These are phyloP conservation scores for Colletotrichum somersetense DNA, from an alignment of 2,329 filamentous ascomycete genomes.

Conservation along the genomic window DNA sequence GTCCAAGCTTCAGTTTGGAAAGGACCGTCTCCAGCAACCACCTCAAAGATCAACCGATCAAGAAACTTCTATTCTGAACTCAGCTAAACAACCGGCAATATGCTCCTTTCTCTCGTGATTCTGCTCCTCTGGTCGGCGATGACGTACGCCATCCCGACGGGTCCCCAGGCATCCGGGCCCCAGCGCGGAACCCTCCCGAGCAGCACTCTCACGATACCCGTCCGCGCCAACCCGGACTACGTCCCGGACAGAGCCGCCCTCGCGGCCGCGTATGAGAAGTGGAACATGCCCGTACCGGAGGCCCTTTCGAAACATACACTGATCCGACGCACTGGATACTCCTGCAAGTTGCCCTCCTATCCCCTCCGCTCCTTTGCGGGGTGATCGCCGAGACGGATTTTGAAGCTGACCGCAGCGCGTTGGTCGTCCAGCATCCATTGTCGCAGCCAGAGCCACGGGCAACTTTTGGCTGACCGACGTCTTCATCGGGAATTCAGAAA, in stretches of 20 bases:
- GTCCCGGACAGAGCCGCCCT: slow-evolving; percentile 31
- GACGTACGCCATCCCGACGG: slow-evolving; percentile 19
- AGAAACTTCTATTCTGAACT: background rate
- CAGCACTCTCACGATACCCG: slow-evolving; percentile 22
- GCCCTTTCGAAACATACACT: slow-evolving; percentile 25
- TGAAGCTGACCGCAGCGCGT: background rate
- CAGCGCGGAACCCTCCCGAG: slow-evolving; percentile 7
- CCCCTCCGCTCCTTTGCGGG: background rate
- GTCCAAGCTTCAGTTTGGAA: background rate
- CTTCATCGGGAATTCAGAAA: slow-evolving; percentile 21
- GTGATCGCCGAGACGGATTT: too few relatives aligned
- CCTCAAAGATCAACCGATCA: background rate
- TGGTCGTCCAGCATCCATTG: slow-evolving; percentile 10
- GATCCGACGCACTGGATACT: slow-evolving; percentile 29
- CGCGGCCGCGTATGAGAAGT: slow-evolving; percentile 31
- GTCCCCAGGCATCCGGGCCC: background rate
- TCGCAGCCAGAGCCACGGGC: slow-evolving; percentile 15
- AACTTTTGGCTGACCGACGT: slow-evolving; percentile 35
- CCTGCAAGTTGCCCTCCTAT: background rate
- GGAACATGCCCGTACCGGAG: slow-evolving; percentile 35
- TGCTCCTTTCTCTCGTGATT: slow-evolving; percentile 1
- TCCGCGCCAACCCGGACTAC: slow-evolving; percentile 29
- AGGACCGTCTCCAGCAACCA: background rate
- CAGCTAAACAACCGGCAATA: background rate
- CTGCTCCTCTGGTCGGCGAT: slow-evolving; percentile 15